A percentile compares a stretch with the other conserved stretches of the same genome.
Conservation (phyloP, 1,284 basidiomycete genomes). For the Ustilago tritici region DNA sequence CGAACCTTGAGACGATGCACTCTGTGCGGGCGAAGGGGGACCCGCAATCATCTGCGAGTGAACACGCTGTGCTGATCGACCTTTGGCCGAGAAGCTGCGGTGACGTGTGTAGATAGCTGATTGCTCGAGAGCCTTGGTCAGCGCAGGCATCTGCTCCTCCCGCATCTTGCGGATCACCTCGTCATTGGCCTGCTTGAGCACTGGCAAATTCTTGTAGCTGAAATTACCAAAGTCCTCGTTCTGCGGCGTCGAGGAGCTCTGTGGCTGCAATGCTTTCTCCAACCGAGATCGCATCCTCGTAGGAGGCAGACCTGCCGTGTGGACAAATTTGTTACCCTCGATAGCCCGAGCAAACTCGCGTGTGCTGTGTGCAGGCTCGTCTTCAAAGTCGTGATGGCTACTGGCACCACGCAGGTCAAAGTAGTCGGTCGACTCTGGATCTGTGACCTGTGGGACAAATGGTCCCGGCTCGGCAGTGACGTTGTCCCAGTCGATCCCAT, state of each 20-base stretch:
- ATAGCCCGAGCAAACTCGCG: constrained; percentile 55
- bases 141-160: constrained; percentile 69
- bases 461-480: constrained; percentile 88
- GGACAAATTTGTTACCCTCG: constrained; percentile 54
- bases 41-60: constrained; percentile 42
- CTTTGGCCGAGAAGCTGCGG: constrained; percentile 59
- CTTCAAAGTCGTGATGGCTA: constrained; percentile 86
- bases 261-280: constrained; percentile 35
- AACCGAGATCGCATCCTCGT: constrained; percentile 41
- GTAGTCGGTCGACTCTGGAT: constrained; percentile 98
- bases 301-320: constrained; percentile 70
- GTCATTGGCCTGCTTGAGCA: constrained; percentile 98
- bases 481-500: constrained; percentile 90
- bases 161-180: constrained; percentile 92
- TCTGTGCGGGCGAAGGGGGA: constrained; percentile 83
- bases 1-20: constrained; percentile 90
- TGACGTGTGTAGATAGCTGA: constrained; percentile 56
- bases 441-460: constrained; percentile 93
- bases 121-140: constrained; percentile 56
- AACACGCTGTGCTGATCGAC: constrained; percentile 52
- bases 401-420: constrained; percentile 95
- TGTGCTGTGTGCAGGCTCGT: constrained; percentile 73
- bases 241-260: constrained; percentile 25
- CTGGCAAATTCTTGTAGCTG: constrained; percentile 96
- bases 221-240: constrained; percentile 95